Evolutionary conservation across 2,329 filamentous ascomycete species (phyloP), one percentile per base, ranked within the genome.

Genomic region (Berkeleyomyces basicola): DNA sequence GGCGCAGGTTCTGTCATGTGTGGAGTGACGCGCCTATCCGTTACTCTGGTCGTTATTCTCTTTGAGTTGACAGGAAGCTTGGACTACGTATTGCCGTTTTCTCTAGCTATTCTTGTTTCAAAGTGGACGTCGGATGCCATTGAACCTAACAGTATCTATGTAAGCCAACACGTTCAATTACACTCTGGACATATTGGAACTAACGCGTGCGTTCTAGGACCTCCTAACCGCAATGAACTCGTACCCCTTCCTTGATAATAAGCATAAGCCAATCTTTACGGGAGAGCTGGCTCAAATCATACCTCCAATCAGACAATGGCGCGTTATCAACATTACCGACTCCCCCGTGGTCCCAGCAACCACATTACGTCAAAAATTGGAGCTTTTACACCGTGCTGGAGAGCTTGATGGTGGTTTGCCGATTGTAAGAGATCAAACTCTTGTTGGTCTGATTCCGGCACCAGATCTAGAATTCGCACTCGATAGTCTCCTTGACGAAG

Each of bases 61-160:
- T 97, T 99, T 68, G 93, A 99, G 72, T 78, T 99, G 43, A 99
- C 93, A 0, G 93, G 93, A 62, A 96, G 90, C 71, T 78, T 97
- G 58, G 89, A 97, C 71, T 95, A 97, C 69, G 93, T 99, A 3
- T 77, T 99, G 9, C 93, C 93, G 0, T 97, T 97, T 72, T 96
- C 91, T 0, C 76, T 99, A 7, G 87, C 89, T 0, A 90, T 99
- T 42, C 78, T 97, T 3, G 90, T 95, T 37, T 85, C 92, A n/a
- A 99, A 99, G 75, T 99, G 93, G 93, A 96, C 90, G 0, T 91
- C 93, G 0, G 93, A 97, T 73, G 91, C 90, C 3, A 82, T 99
- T 60, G 93, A 99, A 72, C 93, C 92, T 14, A 80, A 90, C 61
- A 96, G 90, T 72, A 96, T 99, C 66, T 97, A 96, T 71, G 84